Conservation (phyloP, 805 yeast genomes). For the Hanseniaspora mollemarum region DNA sequence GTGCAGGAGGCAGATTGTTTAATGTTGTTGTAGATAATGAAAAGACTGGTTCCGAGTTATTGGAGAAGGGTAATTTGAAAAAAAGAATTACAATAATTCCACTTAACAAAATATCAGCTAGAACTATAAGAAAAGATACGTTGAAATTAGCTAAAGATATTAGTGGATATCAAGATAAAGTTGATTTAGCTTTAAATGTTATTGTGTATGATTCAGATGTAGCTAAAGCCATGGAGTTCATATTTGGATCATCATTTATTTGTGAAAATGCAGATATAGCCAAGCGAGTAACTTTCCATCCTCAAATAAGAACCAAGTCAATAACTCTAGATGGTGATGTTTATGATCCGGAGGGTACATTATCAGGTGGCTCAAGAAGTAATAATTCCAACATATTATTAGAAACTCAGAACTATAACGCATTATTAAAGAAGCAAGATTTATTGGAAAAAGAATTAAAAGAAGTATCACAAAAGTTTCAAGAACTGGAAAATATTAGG, state of each 20-base stretch:
- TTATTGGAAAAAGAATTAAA: constrained; percentile 36
- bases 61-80: constrained; percentile 66
- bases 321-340: constrained; percentile 88
- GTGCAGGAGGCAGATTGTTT: constrained; percentile 86
- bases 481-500: constrained; percentile 35
- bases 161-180: constrained; percentile 61
- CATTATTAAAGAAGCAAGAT: constrained; percentile 32
- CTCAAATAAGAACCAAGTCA: constrained; percentile 63
- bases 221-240: constrained; percentile 72
- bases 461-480: constrained; percentile 33
- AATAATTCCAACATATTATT: constrained; percentile 47
- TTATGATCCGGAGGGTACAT: constrained; percentile 90
- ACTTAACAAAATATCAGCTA: constrained; percentile 66
- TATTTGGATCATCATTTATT: constrained; percentile 80
- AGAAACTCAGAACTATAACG: constrained; percentile 55
- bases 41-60: constrained; percentile 65
- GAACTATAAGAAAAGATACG: constrained; percentile 40
- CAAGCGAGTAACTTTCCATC: constrained; percentile 75
- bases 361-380: constrained; percentile 82
- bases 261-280: constrained; percentile 86
- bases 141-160: constrained; percentile 50
- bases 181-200: constrained; percentile 77
- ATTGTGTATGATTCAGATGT: constrained; percentile 64
- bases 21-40: constrained; percentile 88
- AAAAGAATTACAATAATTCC: constrained; percentile 88